A percentile compares a stretch with the other conserved stretches of the same genome.
Evolutionary conservation across 768 basidiomycete species (phyloP).

Genomic region (Holtermanniella nyarrowii): DNA sequence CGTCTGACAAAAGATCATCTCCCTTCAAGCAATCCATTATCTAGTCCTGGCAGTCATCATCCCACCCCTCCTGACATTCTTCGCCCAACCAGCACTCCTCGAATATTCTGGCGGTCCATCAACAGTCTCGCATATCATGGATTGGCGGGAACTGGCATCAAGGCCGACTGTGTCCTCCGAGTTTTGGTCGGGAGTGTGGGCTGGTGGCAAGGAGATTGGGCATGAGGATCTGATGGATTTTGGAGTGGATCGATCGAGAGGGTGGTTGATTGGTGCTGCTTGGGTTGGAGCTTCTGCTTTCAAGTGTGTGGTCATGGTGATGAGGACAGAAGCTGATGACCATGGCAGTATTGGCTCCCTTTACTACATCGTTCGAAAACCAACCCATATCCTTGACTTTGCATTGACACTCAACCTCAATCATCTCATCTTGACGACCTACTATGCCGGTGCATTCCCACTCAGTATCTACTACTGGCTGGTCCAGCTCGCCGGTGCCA

Average conservation of each 20-base stretch:
- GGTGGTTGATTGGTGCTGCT: slow-evolving; percentile 79
- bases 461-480: slow-evolving; percentile 90
- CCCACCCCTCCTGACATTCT: slow-evolving; percentile 63
- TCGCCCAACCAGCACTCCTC: slow-evolving; percentile 47
- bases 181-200: slow-evolving; percentile 54
- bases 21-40: slow-evolving; percentile 88
- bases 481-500: slow-evolving; percentile 58
- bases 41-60: slow-evolving; percentile 70
- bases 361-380: slow-evolving; percentile 76
- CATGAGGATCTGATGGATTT: slow-evolving; percentile 50
- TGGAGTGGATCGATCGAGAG: slow-evolving; percentile 63
- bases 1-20: slow-evolving; percentile 60
- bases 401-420: slow-evolving; percentile 79
- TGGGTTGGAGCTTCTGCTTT: slow-evolving; percentile 74
- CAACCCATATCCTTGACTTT: slow-evolving; percentile 91
- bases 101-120: slow-evolving; percentile 36
- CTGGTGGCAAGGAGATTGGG: slow-evolving; percentile 59
- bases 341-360: slow-evolving; percentile 65
- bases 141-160: slow-evolving; percentile 94
- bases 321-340: slow-evolving; percentile 11
- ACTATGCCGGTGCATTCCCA: slow-evolving; percentile 69
- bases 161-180: slow-evolving; percentile 58
- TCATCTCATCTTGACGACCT: slow-evolving; percentile 87
- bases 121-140: slow-evolving; percentile 54
- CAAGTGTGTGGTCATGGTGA: slow-evolving; percentile 55